A percentile compares a stretch with the other conserved stretches of the same genome.
Evolutionary conservation across 2,329 filamentous ascomycete species (phyloP).

Genomic region (Talaromyces islandicus): DNA sequence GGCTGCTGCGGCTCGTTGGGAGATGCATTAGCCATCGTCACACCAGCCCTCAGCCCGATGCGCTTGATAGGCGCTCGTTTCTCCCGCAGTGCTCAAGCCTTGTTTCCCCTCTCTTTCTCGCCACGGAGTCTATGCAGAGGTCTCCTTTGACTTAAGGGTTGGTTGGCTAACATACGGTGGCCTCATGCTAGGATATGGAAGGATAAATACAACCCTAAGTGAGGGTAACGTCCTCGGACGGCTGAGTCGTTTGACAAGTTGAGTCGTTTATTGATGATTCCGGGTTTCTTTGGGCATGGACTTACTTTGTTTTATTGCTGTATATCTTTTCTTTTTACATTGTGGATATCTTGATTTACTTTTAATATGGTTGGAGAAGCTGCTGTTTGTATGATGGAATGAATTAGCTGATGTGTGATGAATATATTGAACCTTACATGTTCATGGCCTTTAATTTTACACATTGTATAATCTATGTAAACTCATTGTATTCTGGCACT

Average conservation of each 20-base stretch:
- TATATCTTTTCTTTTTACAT: not conserved
- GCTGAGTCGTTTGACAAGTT: not conserved
- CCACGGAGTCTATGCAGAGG: not conserved
- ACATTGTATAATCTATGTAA: too few species aligned
- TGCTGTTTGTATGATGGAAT: not conserved
- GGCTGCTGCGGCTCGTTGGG: constrained; percentile 13
- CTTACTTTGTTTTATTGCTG: not conserved
- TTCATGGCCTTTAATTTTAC: too few species aligned
- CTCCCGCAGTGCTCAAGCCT: not conserved
- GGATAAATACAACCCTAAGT: constrained; percentile 72
- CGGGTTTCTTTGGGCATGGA: not conserved
- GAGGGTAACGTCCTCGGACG: constrained; percentile 7
- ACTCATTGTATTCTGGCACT: too few species aligned
- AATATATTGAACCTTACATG: not conserved
- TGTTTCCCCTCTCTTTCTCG: not conserved
- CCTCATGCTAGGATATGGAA: constrained; percentile 81
- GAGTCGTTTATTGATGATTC: not conserved
- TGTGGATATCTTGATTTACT: not conserved
- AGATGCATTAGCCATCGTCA: constrained; percentile 12
- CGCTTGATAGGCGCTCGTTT: constrained; percentile 18
- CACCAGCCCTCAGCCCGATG: constrained; percentile 2
- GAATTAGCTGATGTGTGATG: not conserved
- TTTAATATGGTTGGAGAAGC: not conserved
- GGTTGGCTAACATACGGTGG: constrained; percentile 17
- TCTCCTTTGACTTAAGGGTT: constrained; percentile 1